These are phyloP conservation scores for Kodamaea jinghongensis DNA, from an alignment of 805 yeast species.

Conservation along the genomic window DNA sequence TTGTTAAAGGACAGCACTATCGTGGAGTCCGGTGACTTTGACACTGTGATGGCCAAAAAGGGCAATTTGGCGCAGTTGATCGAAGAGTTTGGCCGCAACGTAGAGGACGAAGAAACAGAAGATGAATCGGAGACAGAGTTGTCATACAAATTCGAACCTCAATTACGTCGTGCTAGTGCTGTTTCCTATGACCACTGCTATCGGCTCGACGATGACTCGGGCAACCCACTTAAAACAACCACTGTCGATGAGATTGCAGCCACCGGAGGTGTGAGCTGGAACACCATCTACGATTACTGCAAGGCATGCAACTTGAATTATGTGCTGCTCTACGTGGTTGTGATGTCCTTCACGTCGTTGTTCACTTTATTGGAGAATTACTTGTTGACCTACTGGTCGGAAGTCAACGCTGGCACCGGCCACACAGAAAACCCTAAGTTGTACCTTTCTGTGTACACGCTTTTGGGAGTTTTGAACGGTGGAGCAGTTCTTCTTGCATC, in stretches of 20 bases:
- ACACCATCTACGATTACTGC: conserved; percentile 52
- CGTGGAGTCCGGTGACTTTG: conserved; percentile 24
- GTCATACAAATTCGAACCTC: neutral
- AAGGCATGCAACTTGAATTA: conserved; percentile 46
- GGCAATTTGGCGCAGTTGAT: conserved; percentile 22
- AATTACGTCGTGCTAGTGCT: conserved; percentile 18
- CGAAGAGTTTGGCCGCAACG: conserved; percentile 16
- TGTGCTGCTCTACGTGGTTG: conserved; percentile 34
- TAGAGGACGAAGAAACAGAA: neutral
- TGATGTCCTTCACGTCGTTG: conserved; percentile 27
- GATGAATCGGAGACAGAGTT: neutral
- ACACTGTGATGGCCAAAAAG: conserved; percentile 14
- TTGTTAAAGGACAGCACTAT: conserved; percentile 28
- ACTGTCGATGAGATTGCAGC: conserved; percentile 39
- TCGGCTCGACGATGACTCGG: conserved; percentile 13
- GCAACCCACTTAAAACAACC: conserved; percentile 7
- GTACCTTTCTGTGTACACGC: conserved; percentile 54
- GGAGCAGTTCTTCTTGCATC: conserved; percentile 45
- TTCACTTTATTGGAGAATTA: conserved; percentile 42
- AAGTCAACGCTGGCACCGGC: conserved; percentile 40
- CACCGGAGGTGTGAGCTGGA: conserved; percentile 55
- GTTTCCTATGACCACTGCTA: conserved; percentile 23
- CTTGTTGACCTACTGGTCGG: conserved; percentile 73
- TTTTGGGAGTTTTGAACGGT: conserved; percentile 54
- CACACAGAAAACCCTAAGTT: conserved; percentile 40